A percentile compares a stretch with the other conserved stretches of the same genome.
Conservation (phyloP, 1,284 basidiomycete species). For the Trichosporon ovoides region DNA sequence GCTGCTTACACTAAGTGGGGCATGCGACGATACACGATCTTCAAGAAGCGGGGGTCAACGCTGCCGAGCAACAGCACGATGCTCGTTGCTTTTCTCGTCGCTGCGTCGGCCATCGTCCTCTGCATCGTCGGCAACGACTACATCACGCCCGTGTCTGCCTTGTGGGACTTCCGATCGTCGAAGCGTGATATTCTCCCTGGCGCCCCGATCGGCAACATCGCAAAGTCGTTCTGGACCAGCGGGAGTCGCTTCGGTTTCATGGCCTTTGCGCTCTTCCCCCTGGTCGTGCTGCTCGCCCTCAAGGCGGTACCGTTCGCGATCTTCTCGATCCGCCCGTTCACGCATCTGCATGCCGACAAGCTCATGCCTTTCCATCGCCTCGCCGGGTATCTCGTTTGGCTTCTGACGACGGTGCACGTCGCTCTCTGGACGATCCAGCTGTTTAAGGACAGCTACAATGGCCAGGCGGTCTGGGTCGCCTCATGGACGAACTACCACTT, state of each 20-base stretch:
- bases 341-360: constrained; percentile 71
- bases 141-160: constrained; percentile 56
- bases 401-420: constrained; percentile 64
- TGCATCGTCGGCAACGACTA: constrained; percentile 68
- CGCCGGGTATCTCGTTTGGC: constrained; percentile 68
- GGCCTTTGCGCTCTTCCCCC: constrained; percentile 70
- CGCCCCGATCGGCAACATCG: constrained; percentile 51
- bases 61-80: constrained; percentile 62
- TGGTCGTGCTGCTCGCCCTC: constrained; percentile 69
- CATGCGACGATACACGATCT: constrained; percentile 31
- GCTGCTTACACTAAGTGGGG: constrained; percentile 38
- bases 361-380: constrained; percentile 66
- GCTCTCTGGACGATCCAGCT: constrained; percentile 72
- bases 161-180: constrained; percentile 49
- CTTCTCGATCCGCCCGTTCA: constrained; percentile 64
- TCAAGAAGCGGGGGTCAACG: constrained; percentile 50
- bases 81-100: constrained; percentile 52
- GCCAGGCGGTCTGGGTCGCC: constrained; percentile 57
- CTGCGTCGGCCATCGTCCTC: constrained; percentile 52
- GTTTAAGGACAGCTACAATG: constrained; percentile 55
- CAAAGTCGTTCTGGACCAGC: constrained; percentile 71
- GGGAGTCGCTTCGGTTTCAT: constrained; percentile 69
- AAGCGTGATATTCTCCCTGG: constrained; percentile 35
- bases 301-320: constrained; percentile 77
- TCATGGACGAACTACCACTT: constrained; percentile 67